These are phyloP conservation scores for Penicillium herquei DNA, from an alignment of 495 filamentous ascomycete genomes.

Conservation along the genomic window DNA sequence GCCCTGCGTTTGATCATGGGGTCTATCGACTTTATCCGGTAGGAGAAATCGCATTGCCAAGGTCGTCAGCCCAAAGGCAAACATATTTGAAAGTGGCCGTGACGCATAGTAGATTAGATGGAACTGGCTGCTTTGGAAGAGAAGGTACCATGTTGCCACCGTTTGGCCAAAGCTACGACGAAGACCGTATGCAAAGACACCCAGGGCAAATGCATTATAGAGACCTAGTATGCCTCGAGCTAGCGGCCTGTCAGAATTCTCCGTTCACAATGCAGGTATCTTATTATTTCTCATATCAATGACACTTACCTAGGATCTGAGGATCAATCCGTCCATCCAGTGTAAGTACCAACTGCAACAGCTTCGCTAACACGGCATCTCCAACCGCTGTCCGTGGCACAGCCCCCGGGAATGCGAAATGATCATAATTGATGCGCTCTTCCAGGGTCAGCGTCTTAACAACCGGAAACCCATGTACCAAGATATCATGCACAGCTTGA, in stretches of 20 bases:
- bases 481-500: slow-evolving; percentile 89
- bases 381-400: slow-evolving; percentile 91
- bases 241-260: slow-evolving; percentile 23
- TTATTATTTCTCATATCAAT: not conserved
- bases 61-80: slow-evolving; percentile 82
- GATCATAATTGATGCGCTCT: slow-evolving; percentile 67
- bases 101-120: slow-evolving; percentile 94
- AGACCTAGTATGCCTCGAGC: slow-evolving; percentile 79
- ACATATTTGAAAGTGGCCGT: slow-evolving; percentile 92
- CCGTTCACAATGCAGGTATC: not conserved
- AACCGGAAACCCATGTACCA: slow-evolving; percentile 72
- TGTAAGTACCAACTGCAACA: slow-evolving; percentile 61
- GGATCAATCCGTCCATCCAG: slow-evolving; percentile 41
- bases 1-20: not conserved
- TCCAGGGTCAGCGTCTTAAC: slow-evolving; percentile 42
- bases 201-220: slow-evolving; percentile 68
- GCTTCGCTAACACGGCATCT: slow-evolving; percentile 65
- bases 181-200: slow-evolving; percentile 62
- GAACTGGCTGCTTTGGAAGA: slow-evolving; percentile 85
- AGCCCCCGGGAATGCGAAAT: slow-evolving; percentile 85
- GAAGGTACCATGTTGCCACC: slow-evolving; percentile 75
- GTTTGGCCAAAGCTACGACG: slow-evolving; percentile 64
- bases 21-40: slow-evolving; percentile 44
- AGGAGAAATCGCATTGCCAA: slow-evolving; percentile 70
- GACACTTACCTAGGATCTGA: slow-evolving; percentile 51